Evolutionary conservation across 768 basidiomycete genomes (phyloP).

Genomic region (Trametes villosa): DNA sequence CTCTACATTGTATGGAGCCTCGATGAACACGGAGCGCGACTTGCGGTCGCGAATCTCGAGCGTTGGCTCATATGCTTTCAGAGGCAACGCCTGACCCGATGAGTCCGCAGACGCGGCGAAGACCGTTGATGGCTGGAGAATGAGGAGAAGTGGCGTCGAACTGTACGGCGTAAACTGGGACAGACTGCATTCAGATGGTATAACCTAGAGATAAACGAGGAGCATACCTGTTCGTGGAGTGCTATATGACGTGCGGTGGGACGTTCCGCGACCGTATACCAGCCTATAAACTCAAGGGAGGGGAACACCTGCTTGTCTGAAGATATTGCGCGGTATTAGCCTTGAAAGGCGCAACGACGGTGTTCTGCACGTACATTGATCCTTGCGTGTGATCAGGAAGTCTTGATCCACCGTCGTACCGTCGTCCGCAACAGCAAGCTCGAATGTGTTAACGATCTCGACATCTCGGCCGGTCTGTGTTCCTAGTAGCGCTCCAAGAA

Average conservation of each 20-base stretch:
- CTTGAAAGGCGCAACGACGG: no score
- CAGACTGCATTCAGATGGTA: background rate
- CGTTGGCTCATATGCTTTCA: slow-evolving; percentile 92
- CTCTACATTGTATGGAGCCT: slow-evolving; percentile 87
- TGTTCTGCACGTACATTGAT: slow-evolving; percentile 68
- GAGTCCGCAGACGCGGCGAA: slow-evolving; percentile 50
- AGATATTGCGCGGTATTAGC: background rate
- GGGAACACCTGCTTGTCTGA: slow-evolving; percentile 98
- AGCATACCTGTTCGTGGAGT: slow-evolving; percentile 81
- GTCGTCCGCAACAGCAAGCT: slow-evolving; percentile 69
- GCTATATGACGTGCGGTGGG: slow-evolving; percentile 78
- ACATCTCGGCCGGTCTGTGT: slow-evolving; percentile 94
- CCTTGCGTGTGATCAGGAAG: slow-evolving; percentile 80
- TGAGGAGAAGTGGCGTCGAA: slow-evolving; percentile 87
- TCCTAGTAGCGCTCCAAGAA: slow-evolving; percentile 91
- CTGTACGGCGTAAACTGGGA: slow-evolving; percentile 80
- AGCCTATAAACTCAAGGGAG: slow-evolving; percentile 95
- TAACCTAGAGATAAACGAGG: background rate
- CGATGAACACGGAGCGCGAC: slow-evolving; percentile 79
- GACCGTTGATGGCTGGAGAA: slow-evolving; percentile 61
- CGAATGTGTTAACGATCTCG: slow-evolving; percentile 97
- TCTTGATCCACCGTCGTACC: slow-evolving; percentile 73
- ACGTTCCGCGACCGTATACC: slow-evolving; percentile 88
- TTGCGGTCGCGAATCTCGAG: slow-evolving; percentile 82
- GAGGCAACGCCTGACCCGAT: slow-evolving; percentile 78